Conservation (phyloP, 2,329 filamentous ascomycete genomes). For the Hyphodiscus sp. region DNA sequence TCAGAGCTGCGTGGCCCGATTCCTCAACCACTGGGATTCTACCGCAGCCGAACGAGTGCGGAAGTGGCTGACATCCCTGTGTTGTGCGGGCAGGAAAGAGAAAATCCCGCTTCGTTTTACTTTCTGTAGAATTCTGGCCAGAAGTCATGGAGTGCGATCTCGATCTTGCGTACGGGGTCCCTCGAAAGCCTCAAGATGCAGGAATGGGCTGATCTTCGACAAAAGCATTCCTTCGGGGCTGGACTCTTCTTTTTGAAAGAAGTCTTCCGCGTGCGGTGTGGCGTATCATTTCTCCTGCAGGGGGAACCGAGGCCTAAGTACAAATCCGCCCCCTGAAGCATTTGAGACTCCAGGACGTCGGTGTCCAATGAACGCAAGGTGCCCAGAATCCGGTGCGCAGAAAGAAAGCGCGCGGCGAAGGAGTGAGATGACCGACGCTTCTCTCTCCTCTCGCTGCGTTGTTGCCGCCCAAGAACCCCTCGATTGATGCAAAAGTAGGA, state of each 20-base stretch:
- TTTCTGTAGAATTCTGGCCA: background rate
- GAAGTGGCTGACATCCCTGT: background rate
- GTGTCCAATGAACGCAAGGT: background rate
- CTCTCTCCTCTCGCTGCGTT: background rate
- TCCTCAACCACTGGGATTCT: background rate
- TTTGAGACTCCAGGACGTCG: background rate
- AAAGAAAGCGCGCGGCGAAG: background rate
- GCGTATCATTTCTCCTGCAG: background rate
- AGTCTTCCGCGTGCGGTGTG: background rate
- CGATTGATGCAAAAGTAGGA: background rate
- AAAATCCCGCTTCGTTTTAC: background rate
- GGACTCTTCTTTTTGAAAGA: background rate
- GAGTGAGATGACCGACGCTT: too few relatives aligned
- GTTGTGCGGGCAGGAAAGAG: background rate
- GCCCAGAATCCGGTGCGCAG: background rate
- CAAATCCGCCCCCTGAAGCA: background rate
- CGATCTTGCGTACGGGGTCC: background rate
- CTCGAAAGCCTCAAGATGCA: background rate
- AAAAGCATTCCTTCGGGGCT: background rate
- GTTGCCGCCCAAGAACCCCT: background rate
- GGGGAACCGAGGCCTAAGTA: background rate
- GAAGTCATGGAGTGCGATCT: background rate
- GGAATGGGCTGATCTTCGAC: background rate
- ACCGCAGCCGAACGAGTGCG: background rate
- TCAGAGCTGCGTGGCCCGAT: background rate